Base-by-base conservation (phyloP, 768 basidiomycete species). In the Lyophyllum decastes region DNA sequence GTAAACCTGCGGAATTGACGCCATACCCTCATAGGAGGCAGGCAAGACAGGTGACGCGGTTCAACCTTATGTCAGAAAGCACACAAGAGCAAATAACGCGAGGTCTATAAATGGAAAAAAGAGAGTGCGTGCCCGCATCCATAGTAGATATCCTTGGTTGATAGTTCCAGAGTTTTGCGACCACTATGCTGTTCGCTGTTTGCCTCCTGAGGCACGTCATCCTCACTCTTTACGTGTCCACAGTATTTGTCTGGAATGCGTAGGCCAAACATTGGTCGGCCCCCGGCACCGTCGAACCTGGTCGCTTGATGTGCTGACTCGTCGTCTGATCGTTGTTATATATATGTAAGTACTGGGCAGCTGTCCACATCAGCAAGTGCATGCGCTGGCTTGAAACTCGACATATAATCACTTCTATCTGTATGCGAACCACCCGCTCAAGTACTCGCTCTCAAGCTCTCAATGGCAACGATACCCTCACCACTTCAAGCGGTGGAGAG, bases 351-450 rank as follows among this genome's bases (percentile, higher is more conserved):
- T n/a, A n/a, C 10, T 30, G 30, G 10, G 5, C 5, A 30, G 10
- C 4, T 30, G 30, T 38, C 14, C 35, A 16, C 35, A 38, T 17
- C 14, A 16, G 35, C 21, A 10, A 41, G 34, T 33, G 21, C 38
- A 60, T 25, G 43, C 41, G 40, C 33, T 19, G 25, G 8, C 35
- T 54, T 22, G 34, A 49, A 55, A 49, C 22, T 26, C 51, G 58
- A 35, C 61, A 41, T 46, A n/a, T 44, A 38, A 55, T 43, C 38
- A 47, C 57, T 10, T 38, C 46, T 6, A 47, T 43, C 49, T 68
- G 27, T 49, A 73, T 73, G 72, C 69, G 64, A 44, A 58, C 56
- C 21, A 73, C 73, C 14, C 73, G 73, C 38, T 74, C 73, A 50
- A 51, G 66, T 45, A 71, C 57, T 52, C 69, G 73, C 41, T 50